These are phyloP conservation scores for Chaetomium sp. DNA, from an alignment of 2,329 filamentous ascomycete genomes.

Conservation along the genomic window DNA sequence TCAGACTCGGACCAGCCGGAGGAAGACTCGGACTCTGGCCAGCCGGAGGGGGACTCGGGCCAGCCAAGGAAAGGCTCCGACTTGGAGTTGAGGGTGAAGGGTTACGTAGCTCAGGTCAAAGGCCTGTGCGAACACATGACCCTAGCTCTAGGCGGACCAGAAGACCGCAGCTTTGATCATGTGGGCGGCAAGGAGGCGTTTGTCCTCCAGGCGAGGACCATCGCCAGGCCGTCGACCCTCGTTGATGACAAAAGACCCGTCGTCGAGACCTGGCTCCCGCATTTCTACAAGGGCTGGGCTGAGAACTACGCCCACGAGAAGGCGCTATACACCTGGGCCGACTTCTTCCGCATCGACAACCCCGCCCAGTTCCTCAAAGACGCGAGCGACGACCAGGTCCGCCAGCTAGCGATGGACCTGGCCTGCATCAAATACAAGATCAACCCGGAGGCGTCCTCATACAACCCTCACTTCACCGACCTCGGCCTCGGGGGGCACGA, in stretches of 20 bases:
- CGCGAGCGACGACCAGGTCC: neutral
- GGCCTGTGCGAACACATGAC: too few species aligned
- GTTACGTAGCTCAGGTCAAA: too few species aligned
- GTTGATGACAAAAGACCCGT: neutral
- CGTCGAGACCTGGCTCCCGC: neutral
- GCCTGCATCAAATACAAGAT: slow-evolving; percentile 10
- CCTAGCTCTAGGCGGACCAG: too few species aligned
- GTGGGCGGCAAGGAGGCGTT: too few species aligned
- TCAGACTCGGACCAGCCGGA: neutral
- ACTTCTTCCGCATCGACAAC: slow-evolving; percentile 9
- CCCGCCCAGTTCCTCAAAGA: neutral
- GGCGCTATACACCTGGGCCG: slow-evolving; percentile 13
- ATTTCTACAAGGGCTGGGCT: slow-evolving; percentile 1
- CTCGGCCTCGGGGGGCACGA: neutral
- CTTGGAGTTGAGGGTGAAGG: neutral
- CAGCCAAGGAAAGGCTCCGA: neutral
- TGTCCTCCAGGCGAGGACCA: too few species aligned
- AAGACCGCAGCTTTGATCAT: too few species aligned
- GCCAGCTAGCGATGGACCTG: slow-evolving; percentile 7
- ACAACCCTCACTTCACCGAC: neutral
- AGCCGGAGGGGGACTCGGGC: too few species aligned
- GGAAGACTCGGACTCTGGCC: neutral
- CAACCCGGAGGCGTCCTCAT: neutral
- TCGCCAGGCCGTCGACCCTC: too few species aligned
- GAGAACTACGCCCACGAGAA: neutral